Evolutionary conservation across 2,329 filamentous ascomycete genomes (phyloP).

Genomic region (Nothophaeocryptopus gaeumannii): DNA sequence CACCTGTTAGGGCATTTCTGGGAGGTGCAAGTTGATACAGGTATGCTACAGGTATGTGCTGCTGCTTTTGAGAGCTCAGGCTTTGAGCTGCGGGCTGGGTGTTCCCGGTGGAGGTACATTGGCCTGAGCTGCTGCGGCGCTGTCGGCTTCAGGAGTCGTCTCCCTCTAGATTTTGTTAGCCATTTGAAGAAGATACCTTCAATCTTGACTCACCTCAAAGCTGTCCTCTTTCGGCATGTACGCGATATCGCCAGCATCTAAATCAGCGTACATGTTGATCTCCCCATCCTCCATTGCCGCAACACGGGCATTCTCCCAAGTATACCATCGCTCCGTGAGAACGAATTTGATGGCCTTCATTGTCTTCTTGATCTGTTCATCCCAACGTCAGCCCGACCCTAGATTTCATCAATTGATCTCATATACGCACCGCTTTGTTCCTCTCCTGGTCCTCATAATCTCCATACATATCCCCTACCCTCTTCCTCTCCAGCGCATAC

Average conservation of each 20-base stretch:
- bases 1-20: too few relatives aligned
- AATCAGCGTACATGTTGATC: constrained; percentile 55
- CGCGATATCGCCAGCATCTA: constrained; percentile 28
- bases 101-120: too few relatives aligned
- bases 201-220: too few relatives aligned
- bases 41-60: too few relatives aligned
- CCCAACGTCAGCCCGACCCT: not conserved
- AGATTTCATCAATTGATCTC: not conserved
- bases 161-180: too few relatives aligned
- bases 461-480: constrained; percentile 65
- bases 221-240: constrained; percentile 22
- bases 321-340: constrained; percentile 82
- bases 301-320: constrained; percentile 73
- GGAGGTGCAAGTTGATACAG: too few relatives aligned
- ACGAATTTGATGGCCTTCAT: constrained; percentile 80
- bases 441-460: constrained; percentile 63
- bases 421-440: constrained; percentile 60
- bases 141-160: too few relatives aligned
- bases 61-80: too few relatives aligned
- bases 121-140: too few relatives aligned
- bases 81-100: too few relatives aligned
- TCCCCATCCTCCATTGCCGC: constrained; percentile 66
- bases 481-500: constrained; percentile 64
- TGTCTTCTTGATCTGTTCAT: constrained; percentile 66
- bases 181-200: too few relatives aligned